Base-by-base conservation (phyloP, 1,284 basidiomycete species). In the Ustilago nuda region DNA sequence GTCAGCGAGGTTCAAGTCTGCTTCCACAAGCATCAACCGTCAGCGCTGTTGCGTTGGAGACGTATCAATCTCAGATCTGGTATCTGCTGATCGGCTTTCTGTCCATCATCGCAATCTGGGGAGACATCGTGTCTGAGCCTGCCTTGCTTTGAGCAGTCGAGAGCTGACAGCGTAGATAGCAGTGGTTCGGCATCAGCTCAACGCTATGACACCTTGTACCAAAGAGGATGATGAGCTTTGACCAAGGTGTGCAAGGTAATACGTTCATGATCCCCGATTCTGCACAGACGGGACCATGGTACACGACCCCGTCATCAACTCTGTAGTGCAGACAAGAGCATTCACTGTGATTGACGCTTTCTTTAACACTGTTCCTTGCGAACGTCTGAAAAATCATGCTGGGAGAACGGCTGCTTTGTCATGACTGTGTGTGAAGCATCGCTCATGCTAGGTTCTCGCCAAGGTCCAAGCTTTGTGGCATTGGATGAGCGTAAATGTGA, bases 91-190 rank as follows among this genome's bases (percentile, higher is more conserved):
- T 53, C 51, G 51, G 51, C 36, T 35, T 51, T 48, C 48, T 59
- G 32, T 48, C 30, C 35, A 52, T 30, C 37, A 23, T 52, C 50
- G 57, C 57, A 50, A 36, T 37, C 35, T 27, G 50, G 52, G 59
- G 59, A 61, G 30, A 32, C 8, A 53, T 30, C 41, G 39, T 61
- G 52, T 52, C 54, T 61, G 41, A 54, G 33, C 7, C 39, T 23
- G 48, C n/a, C 43, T 6, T 12, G 17, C 15, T 17, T 41, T 41
- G 23, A 27, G 23, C 39, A 41, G 15, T 7, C 8, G 17, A 17
- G 13, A 41, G 39, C 11, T 41, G 23, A 15, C 39, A 15, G 39
- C 17, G 12, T 41, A 17, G 7, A 6, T 41, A 41, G 13, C 39
- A 17, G 7, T 17, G 39, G 4, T 41, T 6, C 17, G 2, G 39